Evolutionary conservation across 1,284 basidiomycete genomes (phyloP).

Genomic region (Apiotrichum gamsii): DNA sequence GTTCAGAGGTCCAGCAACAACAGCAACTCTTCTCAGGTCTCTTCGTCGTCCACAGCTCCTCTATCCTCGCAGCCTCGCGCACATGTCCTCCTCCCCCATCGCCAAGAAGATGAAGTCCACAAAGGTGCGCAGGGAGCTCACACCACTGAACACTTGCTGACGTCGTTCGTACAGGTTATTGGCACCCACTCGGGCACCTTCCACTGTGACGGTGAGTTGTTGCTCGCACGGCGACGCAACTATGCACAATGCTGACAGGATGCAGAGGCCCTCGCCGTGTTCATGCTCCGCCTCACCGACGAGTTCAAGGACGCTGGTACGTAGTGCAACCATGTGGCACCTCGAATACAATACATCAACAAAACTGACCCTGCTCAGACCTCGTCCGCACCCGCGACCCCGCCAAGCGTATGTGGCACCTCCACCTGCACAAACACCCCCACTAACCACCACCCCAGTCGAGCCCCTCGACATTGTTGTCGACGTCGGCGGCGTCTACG

Average conservation of each 20-base stretch:
- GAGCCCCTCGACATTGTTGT: slow-evolving; percentile 91
- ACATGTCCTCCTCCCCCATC: slow-evolving; percentile 26
- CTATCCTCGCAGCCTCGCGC: background rate
- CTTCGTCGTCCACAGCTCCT: no score
- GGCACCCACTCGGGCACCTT: slow-evolving; percentile 94
- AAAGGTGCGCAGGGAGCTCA: no score
- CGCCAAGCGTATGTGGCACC: slow-evolving; percentile 49
- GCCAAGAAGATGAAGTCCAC: slow-evolving; percentile 46
- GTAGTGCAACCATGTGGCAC: slow-evolving; percentile 15
- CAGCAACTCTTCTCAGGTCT: no score
- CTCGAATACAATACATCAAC: no score
- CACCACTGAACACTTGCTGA: background rate
- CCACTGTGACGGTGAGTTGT: slow-evolving; percentile 78
- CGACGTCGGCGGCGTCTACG: slow-evolving; percentile 92
- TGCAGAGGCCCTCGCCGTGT: slow-evolving; percentile 49
- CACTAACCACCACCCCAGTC: slow-evolving; percentile 45
- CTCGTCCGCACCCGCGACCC: slow-evolving; percentile 78
- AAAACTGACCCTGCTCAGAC: slow-evolving; percentile 50
- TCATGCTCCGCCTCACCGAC: slow-evolving; percentile 72
- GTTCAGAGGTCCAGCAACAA: no score
- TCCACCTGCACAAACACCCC: no score
- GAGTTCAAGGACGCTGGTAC: slow-evolving; percentile 68
- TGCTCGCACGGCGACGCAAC: no score
- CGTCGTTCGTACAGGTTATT: slow-evolving; percentile 50
- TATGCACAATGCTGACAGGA: background rate